Evolutionary conservation across 1,139 yeast genomes (phyloP), one percentile per base, ranked within the genome.

Genomic region (Yamadazyma friedrichii): DNA sequence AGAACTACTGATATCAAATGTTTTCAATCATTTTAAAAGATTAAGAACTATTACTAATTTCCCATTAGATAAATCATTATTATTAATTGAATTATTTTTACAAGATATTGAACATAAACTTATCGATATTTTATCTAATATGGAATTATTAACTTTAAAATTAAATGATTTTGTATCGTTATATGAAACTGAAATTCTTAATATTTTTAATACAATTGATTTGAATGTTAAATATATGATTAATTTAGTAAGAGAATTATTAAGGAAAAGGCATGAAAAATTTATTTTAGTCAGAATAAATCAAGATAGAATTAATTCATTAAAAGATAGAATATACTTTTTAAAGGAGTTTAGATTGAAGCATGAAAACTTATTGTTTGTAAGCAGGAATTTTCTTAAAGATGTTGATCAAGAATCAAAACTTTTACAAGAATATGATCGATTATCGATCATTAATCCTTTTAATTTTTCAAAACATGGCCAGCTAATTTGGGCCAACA

Each of bases 221-320:
- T 54, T 52, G 33, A 67, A 67, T 46, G 48, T 69, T 30, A 70
- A 70, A 43, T 61, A 56, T 40, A 60, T 66, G 61, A 57, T 65
- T 9, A 71, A 69, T 42, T 58, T 86, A 37, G 76, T 88, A 0
- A 73, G 98, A 48, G 97, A 89, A 49, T 62, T 86, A 10, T 67
- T 86, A 29, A 70, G 97, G 45, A 87, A 82, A 54, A 67, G 95
- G 36, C 78, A 81, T 12, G 95, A 87, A 43, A 82, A 81, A 48
- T 85, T 85, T 55, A 74, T 84, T 26, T 75, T 84, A 22, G 77
- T 88, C 13, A 76, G 82, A 47, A 70, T 88, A 12, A 67, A 69
- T 28, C 74, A 80, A 15, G 53, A 50, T 1, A 59, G 66, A 2
- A 78, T 82, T 24, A 55, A 55, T 0, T 60, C 58, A 13, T 54